These are phyloP conservation scores for Cryptosporidium andersoni DNA, from an alignment of 169 alveolate genomes.

Conservation along the genomic window DNA sequence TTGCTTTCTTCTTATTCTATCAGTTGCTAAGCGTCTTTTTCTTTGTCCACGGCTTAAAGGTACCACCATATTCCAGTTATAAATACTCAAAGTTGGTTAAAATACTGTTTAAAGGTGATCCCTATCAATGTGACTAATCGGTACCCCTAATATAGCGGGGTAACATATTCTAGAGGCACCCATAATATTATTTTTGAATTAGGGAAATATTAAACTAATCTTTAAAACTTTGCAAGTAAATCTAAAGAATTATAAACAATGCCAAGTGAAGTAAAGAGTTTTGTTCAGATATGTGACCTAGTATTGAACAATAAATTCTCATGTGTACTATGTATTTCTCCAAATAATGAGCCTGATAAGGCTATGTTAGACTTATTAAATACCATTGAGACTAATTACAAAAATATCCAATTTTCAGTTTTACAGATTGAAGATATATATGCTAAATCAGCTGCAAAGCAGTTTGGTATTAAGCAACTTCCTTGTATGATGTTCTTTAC, in stretches of 20 bases:
- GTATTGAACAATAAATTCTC: slow-evolving; percentile 10
- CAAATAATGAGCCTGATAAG: slow-evolving; percentile 36
- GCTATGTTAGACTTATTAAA: slow-evolving; percentile 5
- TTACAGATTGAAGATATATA: slow-evolving; percentile 7
- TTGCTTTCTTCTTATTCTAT: slow-evolving; percentile 49
- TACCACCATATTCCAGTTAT: background rate
- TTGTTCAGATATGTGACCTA: slow-evolving; percentile 37
- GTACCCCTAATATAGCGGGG: too few relatives aligned
- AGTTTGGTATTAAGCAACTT: slow-evolving; percentile 25
- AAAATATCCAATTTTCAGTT: slow-evolving; percentile 10
- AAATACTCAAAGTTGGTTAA: too few relatives aligned
- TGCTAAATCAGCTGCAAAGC: slow-evolving; percentile 51
- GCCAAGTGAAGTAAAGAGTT: slow-evolving; percentile 3
- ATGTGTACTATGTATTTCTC: slow-evolving; percentile 16
- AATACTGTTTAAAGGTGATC: too few relatives aligned
- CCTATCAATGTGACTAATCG: too few relatives aligned
- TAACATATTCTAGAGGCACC: too few relatives aligned
- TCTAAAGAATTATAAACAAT: too few relatives aligned
- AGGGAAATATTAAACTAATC: too few relatives aligned
- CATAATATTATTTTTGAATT: too few relatives aligned
- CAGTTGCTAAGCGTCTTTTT: slow-evolving; percentile 22
- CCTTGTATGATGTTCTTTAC: slow-evolving; percentile 44
- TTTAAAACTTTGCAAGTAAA: too few relatives aligned
- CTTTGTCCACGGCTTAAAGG: slow-evolving; percentile 65
- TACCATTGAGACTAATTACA: slow-evolving; percentile 3